These are phyloP conservation scores for Periconia sp. DNA, from an alignment of 2,329 filamentous ascomycete species.

Conservation along the genomic window DNA sequence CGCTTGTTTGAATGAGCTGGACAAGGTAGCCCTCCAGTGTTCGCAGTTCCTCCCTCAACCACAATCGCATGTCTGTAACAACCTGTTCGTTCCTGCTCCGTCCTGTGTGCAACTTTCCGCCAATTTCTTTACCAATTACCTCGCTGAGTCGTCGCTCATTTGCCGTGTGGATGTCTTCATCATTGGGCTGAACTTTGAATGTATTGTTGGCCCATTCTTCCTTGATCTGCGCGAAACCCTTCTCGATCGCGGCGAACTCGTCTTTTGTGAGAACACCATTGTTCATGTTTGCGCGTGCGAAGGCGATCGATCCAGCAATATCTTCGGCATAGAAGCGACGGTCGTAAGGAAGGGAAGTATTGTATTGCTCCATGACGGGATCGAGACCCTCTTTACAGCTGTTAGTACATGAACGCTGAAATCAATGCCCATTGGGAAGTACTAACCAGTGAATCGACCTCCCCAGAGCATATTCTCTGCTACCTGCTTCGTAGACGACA, in stretches of 20 bases:
- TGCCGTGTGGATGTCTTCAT: conserved; percentile 59
- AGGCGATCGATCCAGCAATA: conserved; percentile 78
- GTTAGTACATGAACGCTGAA: conserved; percentile 4
- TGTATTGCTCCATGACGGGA: conserved; percentile 84
- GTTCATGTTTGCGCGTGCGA: conserved; percentile 77
- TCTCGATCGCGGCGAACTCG: conserved; percentile 75
- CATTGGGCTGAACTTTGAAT: conserved; percentile 52
- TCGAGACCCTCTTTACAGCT: conserved; percentile 68
- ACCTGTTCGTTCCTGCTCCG: conserved; percentile 90
- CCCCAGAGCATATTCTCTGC: conserved; percentile 45
- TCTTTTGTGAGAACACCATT: conserved; percentile 70
- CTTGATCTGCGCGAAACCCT: conserved; percentile 64
- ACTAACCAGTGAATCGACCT: conserved; percentile 38
- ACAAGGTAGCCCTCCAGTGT: conserved; percentile 69
- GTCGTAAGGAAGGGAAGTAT: conserved; percentile 79
- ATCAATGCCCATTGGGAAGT: conserved; percentile 9
- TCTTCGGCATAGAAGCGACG: conserved; percentile 77
- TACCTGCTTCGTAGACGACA: conserved; percentile 39
- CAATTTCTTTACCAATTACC: conserved; percentile 81
- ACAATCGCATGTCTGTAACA: conserved; percentile 86
- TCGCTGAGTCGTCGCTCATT: conserved; percentile 65
- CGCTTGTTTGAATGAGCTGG: conserved; percentile 69
- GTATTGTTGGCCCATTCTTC: conserved; percentile 51
- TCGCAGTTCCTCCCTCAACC: conserved; percentile 75
- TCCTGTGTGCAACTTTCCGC: conserved; percentile 85